Conservation (phyloP, 805 yeast species). For the Yueomyces sinensis region DNA sequence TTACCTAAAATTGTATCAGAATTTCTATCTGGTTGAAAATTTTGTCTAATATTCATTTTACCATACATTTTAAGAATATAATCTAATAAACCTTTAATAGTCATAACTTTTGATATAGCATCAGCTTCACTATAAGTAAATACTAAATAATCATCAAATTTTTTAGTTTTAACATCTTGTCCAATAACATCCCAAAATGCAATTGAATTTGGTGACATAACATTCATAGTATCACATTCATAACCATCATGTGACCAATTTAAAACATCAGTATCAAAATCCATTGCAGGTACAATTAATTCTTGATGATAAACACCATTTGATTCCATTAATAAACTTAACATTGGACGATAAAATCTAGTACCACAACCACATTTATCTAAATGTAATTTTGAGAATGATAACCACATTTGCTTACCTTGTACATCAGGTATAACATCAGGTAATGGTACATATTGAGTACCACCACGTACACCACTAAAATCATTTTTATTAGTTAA, state of each 20-base stretch:
- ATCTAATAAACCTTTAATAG: slow-evolving; percentile 25
- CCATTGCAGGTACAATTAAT: slow-evolving; percentile 3
- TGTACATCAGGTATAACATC: slow-evolving; percentile 3
- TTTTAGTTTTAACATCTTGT: slow-evolving; percentile 4
- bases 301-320: slow-evolving; percentile 5
- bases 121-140: slow-evolving; percentile 22
- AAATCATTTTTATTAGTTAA: too few species aligned
- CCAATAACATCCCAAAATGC: slow-evolving; percentile 5
- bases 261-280: slow-evolving; percentile 4
- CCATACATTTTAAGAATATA: slow-evolving; percentile 23
- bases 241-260: slow-evolving; percentile 4
- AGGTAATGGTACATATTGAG: slow-evolving; percentile 5
- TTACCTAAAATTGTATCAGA: not conserved
- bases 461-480: too few species aligned
- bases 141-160: slow-evolving; percentile 19
- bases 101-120: slow-evolving; percentile 23
- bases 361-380: slow-evolving; percentile 6
- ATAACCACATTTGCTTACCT: slow-evolving; percentile 6
- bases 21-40: slow-evolving; percentile 3
- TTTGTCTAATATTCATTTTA: slow-evolving; percentile 3
- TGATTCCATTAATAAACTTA: slow-evolving; percentile 3
- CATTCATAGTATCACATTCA: slow-evolving; percentile 3
- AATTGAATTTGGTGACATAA: slow-evolving; percentile 5
- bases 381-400: slow-evolving; percentile 5
- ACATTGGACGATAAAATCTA: slow-evolving; percentile 5